Base-by-base conservation (phyloP, 352 stramenopile genomes). In the Phytophthora fragariae region DNA sequence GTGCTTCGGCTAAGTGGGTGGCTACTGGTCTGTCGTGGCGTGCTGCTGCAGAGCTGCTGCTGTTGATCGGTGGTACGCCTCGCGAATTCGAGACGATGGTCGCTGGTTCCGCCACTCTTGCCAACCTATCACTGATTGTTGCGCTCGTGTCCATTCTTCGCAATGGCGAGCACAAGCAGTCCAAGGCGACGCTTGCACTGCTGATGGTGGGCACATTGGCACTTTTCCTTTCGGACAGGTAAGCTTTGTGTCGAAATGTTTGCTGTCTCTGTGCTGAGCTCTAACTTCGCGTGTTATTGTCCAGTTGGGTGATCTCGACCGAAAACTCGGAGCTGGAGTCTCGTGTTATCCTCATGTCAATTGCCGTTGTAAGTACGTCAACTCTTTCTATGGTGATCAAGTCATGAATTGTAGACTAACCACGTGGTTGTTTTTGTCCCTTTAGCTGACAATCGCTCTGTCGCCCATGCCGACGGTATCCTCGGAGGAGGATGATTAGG, bases 11-110 rank as follows among this genome's bases (percentile, higher is more conserved):
- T 21, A 95, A 92, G 77, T 96, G 89, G 89, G 80, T 95, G 49
- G 89, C 89, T 9, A 92, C 93, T 71, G 83, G 84, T 46, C 76
- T 96, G n/a, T 75, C 84, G 9, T 96, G 89, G 89, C 86, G 89
- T 58, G 73, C 80, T 56, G 85, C 89, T 24, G 85, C 81, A 8
- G 89, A 96, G 66, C 62, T 93, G 41, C 76, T 94, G 11, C 69
- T 94, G 54, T 70, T 93, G 56, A 80, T 95, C 58, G 82, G 83
- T 58, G 44, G 50, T 29, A 79, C 67, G 14, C 73, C 75, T 0
- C 57, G 78, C 57, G 79, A 92, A 46, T 92, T 90, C 54, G 65
- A 75, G 27, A 76, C 68, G 56, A 73, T 93, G 53, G 76, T 78
- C 27, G 65, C 81, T 39, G 66, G 71, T 11, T 79, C 80, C 8